Percentiles rank a stretch among this genome's conserved stretches.
Evolutionary conservation across 306 rosid species (phyloP).

Genomic region (Fragaria ananassa): DNA sequence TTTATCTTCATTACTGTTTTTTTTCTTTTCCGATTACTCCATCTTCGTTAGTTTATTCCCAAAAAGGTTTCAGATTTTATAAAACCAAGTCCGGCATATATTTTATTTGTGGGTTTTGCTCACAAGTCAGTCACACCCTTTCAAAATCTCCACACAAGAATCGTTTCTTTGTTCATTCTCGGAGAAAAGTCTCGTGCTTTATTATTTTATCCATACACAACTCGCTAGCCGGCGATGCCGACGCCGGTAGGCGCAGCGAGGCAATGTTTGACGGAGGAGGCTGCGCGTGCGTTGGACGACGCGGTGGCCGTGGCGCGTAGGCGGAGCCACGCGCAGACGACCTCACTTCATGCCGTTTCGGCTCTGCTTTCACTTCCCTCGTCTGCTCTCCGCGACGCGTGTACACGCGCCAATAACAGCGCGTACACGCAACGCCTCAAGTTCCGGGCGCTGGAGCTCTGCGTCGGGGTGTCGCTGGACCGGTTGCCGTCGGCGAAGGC

Average conservation of each 20-base stretch:
- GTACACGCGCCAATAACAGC: constrained; percentile 67
- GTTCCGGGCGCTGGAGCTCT: constrained; percentile 78
- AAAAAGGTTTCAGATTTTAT: not conserved
- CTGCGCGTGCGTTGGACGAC: constrained; percentile 78
- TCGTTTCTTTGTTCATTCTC: not conserved
- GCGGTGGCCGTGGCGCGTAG: constrained; percentile 83
- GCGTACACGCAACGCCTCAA: constrained; percentile 70
- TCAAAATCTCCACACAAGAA: constrained; percentile 2
- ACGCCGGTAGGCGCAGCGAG: constrained; percentile 93
- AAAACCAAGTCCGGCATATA: not conserved
- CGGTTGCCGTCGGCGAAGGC: constrained; percentile 58
- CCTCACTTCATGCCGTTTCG: constrained; percentile 83
- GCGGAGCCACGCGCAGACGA: constrained; percentile 78
- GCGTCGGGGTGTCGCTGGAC: constrained; percentile 87
- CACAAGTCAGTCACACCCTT: not conserved
- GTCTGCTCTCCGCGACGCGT: constrained; percentile 69
- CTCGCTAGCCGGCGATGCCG: constrained; percentile 97
- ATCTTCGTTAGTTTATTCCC: not conserved
- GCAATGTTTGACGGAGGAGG: constrained; percentile 90
- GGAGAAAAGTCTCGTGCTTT: not conserved
- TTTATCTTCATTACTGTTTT: not conserved
- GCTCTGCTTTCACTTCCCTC: constrained; percentile 69
- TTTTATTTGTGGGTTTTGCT: not conserved
- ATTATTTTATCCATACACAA: not conserved
- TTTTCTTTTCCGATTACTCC: too few species aligned